Evolutionary conservation across 768 basidiomycete species (phyloP).

Genomic region (Boletus reticulatus): DNA sequence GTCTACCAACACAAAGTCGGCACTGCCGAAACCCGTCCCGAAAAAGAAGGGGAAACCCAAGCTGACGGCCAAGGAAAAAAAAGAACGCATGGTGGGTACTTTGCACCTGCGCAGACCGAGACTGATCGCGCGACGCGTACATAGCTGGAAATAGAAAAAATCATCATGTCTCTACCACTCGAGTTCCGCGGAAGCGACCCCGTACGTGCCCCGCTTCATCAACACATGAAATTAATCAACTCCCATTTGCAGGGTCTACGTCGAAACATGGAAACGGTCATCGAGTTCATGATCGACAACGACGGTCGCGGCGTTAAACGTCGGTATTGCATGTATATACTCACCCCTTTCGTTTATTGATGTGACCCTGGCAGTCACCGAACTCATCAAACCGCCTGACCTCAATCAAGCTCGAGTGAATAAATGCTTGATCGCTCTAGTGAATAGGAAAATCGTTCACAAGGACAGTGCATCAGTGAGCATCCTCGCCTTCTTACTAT

Average conservation of each 20-base stretch:
- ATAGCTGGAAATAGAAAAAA: conserved; percentile 63
- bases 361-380: conserved; percentile 52
- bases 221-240: neutral
- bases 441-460: conserved; percentile 78
- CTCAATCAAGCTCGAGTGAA: conserved; percentile 90
- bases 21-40: conserved; percentile 40
- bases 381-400: conserved; percentile 76
- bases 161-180: conserved; percentile 75
- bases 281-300: conserved; percentile 71
- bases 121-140: neutral
- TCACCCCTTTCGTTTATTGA: neutral
- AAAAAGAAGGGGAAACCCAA: conserved; percentile 63
- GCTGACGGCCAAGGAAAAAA: conserved; percentile 77
- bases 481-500: neutral
- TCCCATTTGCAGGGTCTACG: conserved; percentile 55
- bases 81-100: conserved; percentile 66
- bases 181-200: conserved; percentile 91
- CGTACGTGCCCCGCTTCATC: conserved; percentile 42
- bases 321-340: conserved; percentile 36
- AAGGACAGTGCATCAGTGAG: conserved; percentile 69
- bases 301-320: conserved; percentile 56
- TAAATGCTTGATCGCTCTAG: conserved; percentile 89
- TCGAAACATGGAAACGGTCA: conserved; percentile 75
- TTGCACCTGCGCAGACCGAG: neutral
- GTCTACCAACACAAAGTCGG: conserved; percentile 37